Evolutionary conservation across 441 rosid species (phyloP), one percentile per base, ranked within the genome.

Genomic region (Metrosideros polymorpha): DNA sequence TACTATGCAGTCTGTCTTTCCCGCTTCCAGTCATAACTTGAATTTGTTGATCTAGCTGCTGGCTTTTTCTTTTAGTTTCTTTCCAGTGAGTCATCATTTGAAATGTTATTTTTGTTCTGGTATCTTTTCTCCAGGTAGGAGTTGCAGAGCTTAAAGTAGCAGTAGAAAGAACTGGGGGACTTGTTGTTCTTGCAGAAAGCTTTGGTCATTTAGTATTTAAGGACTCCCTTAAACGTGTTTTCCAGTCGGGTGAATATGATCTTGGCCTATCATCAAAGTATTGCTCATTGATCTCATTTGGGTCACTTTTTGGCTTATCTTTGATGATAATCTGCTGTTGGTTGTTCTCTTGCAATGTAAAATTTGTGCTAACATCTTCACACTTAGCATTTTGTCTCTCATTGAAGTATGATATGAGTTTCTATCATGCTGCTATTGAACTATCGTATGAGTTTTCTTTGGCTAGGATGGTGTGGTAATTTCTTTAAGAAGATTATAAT

Each of bases 131-230:
- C 84, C 90, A 95, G 99, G 98, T 97, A 53, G 99, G 99, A 71
- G 90, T 97, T 88, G 97, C 98, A 49, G 99, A 97, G 92, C 93
- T 97, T 83, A 96, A 93, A 94, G 94, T 97, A 89, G 97, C 96
- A 52, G 94, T 97, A 76, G 99, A 97, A 90, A 92, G 92, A 93
- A 95, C 99, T 29, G 99, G 99, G 84, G 99, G 99, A 15, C 93
- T 95, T 87, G 96, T 96, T 76, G 98, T 96, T 89, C 97, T 97
- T 90, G 95, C 99, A 43, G 99, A 97, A 92, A 97, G 99, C 90
- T 97, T 97, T 93, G 98, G 98, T 85, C 99, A 96, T 89, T 91
- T 96, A 35, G 99, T 97, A 57, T 96, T 95, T 89, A 96, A 91
- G 92, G 95, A 96, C 86, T 96, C 99, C 85, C 94, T 97, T 55